Percentiles rank a stretch among this genome's conserved stretches.
These are phyloP conservation scores for Herpetomonas muscarum DNA, from an alignment of 208 protist genomes.

Conservation along the genomic window DNA sequence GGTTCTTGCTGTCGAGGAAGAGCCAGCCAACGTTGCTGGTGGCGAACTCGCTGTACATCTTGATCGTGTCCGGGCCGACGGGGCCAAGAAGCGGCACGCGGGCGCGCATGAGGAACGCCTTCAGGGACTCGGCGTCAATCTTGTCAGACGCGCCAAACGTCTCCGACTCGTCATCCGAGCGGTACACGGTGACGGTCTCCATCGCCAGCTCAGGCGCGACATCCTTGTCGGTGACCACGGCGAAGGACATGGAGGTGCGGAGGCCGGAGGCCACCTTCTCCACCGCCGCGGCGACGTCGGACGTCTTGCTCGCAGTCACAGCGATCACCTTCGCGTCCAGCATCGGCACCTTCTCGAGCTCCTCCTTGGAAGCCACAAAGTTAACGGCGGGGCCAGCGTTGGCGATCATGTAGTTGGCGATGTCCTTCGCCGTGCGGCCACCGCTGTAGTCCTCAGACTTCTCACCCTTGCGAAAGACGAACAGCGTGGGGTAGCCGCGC, in stretches of 20 bases:
- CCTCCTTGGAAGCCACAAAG: conserved; percentile 25
- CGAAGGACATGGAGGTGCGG: conserved; percentile 51
- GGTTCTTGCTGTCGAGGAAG: conserved; percentile 43
- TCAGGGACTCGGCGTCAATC: conserved; percentile 32
- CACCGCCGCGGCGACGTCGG: conserved; percentile 29
- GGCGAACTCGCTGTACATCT: conserved; percentile 51
- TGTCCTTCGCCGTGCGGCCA: conserved; percentile 43
- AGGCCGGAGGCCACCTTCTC: conserved; percentile 25
- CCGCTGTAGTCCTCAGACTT: conserved; percentile 58
- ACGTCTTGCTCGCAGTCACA: conserved; percentile 47
- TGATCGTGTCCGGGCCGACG: conserved; percentile 57
- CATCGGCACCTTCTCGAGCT: conserved; percentile 64
- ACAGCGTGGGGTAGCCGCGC: conserved; percentile 79
- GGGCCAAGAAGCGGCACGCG: conserved; percentile 59
- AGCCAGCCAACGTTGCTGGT: conserved; percentile 54
- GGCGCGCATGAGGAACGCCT: conserved; percentile 48
- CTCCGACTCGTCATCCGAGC: conserved; percentile 37
- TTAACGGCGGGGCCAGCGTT: conserved; percentile 46
- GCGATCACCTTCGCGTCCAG: conserved; percentile 30
- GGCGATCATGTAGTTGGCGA: conserved; percentile 59
- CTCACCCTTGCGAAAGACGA: conserved; percentile 78
- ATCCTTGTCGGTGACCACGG: conserved; percentile 44
- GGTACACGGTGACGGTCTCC: conserved; percentile 67
- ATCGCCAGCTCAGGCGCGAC: conserved; percentile 40
- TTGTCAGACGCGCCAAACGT: conserved; percentile 27